These are phyloP conservation scores for Pulveroboletus sp. DNA, from an alignment of 768 basidiomycete genomes.

Conservation along the genomic window DNA sequence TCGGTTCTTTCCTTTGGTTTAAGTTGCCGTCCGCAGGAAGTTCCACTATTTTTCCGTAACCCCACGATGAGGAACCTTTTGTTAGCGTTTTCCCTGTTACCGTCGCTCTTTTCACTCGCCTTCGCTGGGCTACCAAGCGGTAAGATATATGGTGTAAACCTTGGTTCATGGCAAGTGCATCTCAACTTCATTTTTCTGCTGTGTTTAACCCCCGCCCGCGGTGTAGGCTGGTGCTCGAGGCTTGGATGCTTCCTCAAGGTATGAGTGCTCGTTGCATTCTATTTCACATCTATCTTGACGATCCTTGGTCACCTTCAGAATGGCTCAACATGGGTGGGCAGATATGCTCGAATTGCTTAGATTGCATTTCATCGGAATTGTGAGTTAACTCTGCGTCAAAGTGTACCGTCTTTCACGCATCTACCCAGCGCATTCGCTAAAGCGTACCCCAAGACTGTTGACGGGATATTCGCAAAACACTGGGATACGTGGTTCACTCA, in stretches of 20 bases:
- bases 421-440: conserved; percentile 53
- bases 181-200: neutral
- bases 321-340: conserved; percentile 77
- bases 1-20: no score
- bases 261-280: neutral
- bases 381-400: conserved; percentile 22
- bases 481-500: conserved; percentile 78
- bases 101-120: conserved; percentile 14
- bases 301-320: conserved; percentile 37
- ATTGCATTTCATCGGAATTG: conserved; percentile 71
- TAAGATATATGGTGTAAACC: conserved; percentile 71
- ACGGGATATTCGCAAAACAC: conserved; percentile 57
- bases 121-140: conserved; percentile 19
- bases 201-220: conserved; percentile 3
- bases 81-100: conserved; percentile 10
- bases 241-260: conserved; percentile 84
- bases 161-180: conserved; percentile 58
- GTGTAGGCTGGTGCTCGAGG: conserved; percentile 68
- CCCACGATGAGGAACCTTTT: conserved; percentile 20
- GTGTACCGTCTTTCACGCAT: neutral
- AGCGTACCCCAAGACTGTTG: conserved; percentile 57
- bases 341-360: conserved; percentile 52
- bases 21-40: neutral
- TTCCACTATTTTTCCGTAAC: neutral
- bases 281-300: neutral